Evolutionary conservation across 1,139 yeast genomes (phyloP).

Genomic region (Hyphopichia khmerensis): DNA sequence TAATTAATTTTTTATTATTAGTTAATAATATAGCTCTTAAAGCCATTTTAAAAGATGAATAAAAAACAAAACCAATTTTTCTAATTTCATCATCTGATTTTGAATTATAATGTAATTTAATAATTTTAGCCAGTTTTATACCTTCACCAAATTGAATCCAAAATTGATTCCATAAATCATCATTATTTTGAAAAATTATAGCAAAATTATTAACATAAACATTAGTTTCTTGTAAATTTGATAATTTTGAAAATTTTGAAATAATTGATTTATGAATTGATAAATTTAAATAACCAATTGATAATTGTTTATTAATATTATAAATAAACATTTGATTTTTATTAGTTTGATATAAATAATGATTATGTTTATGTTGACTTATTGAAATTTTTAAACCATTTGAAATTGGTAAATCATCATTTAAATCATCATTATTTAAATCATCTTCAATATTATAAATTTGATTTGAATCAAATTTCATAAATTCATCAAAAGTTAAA

Average conservation of each 20-base stretch:
- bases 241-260: constrained; percentile 16
- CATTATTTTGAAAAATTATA: constrained; percentile 38
- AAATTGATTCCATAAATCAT: constrained; percentile 36
- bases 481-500: constrained; percentile 25
- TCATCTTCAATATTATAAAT: constrained; percentile 18
- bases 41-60: constrained; percentile 37
- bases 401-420: background rate
- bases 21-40: constrained; percentile 40
- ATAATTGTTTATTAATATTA: background rate
- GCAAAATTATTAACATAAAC: constrained; percentile 58
- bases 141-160: constrained; percentile 40
- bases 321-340: constrained; percentile 6
- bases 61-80: constrained; percentile 45
- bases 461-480: constrained; percentile 14
- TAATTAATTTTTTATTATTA: constrained; percentile 28
- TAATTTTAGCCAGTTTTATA: constrained; percentile 46
- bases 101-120: constrained; percentile 35
- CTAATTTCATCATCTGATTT: constrained; percentile 22
- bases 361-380: constrained; percentile 43
- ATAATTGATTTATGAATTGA: constrained; percentile 8
- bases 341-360: constrained; percentile 19
- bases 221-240: constrained; percentile 57
- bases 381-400: constrained; percentile 27
- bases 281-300: constrained; percentile 8
- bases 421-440: background rate